phyloP scores from a whole-genome alignment of 805 yeast genomes.

The Myxozyma kluyveri region DNA sequence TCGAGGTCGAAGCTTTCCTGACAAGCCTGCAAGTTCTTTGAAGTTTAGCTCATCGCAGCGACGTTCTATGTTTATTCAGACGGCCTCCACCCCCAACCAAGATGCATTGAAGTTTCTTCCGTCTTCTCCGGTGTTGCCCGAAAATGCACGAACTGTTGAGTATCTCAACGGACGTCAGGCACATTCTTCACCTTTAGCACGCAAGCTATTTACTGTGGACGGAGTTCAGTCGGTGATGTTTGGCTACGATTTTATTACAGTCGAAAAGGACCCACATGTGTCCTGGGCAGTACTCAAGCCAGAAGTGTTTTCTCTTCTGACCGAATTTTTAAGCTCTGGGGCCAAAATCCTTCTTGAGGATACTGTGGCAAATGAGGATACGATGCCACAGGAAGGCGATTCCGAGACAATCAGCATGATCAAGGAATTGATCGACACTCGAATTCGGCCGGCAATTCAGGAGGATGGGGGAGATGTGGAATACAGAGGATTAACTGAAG shows the following conservation, averaged over 20 bases:
- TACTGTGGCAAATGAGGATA: conserved; percentile 40
- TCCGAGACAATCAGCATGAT: conserved; percentile 83
- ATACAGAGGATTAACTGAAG: conserved; percentile 79
- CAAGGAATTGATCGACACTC: conserved; percentile 86
- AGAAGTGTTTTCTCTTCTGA: conserved; percentile 52
- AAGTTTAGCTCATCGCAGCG: too few species aligned
- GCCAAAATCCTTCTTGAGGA: conserved; percentile 46
- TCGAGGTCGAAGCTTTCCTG: too few species aligned
- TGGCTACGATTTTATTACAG: conserved; percentile 80
- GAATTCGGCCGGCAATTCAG: conserved; percentile 95
- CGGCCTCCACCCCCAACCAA: conserved; percentile 81
- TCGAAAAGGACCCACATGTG: conserved; percentile 59
- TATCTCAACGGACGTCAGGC: conserved; percentile 76
- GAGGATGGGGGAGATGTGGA: conserved; percentile 98
- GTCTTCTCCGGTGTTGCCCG: conserved; percentile 58
- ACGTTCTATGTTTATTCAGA: conserved; percentile 62
- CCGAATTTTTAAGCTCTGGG: conserved; percentile 46
- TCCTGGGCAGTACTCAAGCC: conserved; percentile 74
- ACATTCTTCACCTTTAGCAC: conserved; percentile 68
- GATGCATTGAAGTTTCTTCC: conserved; percentile 84
- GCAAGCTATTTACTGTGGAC: conserved; percentile 68
- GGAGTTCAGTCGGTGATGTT: conserved; percentile 75
- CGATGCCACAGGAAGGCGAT: conserved; percentile 60
- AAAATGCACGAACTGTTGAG: conserved; percentile 59
- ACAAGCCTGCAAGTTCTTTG: too few species aligned